phyloP scores from a whole-genome alignment of 805 yeast species.

The Yamadazyma sp. region DNA sequence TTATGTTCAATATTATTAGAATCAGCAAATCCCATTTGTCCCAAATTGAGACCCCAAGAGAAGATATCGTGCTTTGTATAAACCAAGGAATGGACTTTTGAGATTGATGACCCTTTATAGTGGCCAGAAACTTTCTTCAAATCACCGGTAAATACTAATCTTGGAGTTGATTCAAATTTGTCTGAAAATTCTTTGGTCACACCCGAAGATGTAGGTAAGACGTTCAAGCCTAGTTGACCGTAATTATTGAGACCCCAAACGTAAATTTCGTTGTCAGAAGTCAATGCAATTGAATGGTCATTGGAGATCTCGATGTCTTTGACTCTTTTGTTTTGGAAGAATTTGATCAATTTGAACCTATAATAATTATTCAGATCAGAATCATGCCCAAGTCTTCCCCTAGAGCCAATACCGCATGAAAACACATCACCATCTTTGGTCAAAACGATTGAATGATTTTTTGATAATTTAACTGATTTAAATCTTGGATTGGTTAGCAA shows the following conservation, averaged over 20 bases:
- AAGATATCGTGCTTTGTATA: slow-evolving; percentile 47
- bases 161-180: slow-evolving; percentile 36
- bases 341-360: slow-evolving; percentile 41
- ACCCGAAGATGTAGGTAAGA: slow-evolving; percentile 13
- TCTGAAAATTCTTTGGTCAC: slow-evolving; percentile 23
- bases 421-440: slow-evolving; percentile 55
- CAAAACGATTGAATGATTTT: slow-evolving; percentile 60
- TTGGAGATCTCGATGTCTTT: slow-evolving; percentile 50
- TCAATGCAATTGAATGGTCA: slow-evolving; percentile 64
- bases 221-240: slow-evolving; percentile 58
- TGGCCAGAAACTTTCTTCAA: slow-evolving; percentile 27
- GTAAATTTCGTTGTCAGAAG: slow-evolving; percentile 51
- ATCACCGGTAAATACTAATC: slow-evolving; percentile 40
- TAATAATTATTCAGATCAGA: slow-evolving; percentile 39
- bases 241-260: slow-evolving; percentile 77
- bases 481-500: slow-evolving; percentile 39
- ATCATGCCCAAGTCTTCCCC: slow-evolving; percentile 68
- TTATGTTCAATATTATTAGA: slow-evolving; percentile 20
- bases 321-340: slow-evolving; percentile 28
- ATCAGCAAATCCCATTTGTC: slow-evolving; percentile 67
- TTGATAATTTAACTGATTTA: slow-evolving; percentile 51
- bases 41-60: slow-evolving; percentile 78
- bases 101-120: slow-evolving; percentile 52
- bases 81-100: slow-evolving; percentile 67
- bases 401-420: slow-evolving; percentile 63